Base-by-base conservation (phyloP, 768 basidiomycete species). In the Xerocomellus intermedius region DNA sequence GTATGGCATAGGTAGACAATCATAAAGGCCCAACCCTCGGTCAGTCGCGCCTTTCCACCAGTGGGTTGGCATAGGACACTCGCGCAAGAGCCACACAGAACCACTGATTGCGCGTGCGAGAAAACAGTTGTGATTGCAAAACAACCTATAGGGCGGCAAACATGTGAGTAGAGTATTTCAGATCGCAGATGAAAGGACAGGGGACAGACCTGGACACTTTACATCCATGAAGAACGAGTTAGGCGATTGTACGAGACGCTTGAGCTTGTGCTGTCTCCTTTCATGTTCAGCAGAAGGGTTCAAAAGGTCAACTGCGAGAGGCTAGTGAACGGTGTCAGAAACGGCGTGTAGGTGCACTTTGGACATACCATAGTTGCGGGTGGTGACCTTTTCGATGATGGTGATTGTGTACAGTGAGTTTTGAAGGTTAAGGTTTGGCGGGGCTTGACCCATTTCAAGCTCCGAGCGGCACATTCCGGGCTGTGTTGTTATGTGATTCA, bases 151-250 rank as follows among this genome's bases (percentile, higher is more conserved):
- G n/a, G 16, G 36, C 6, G 32, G 36, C 16, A 19, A 21, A 1
- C 7, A 38, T 35, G 39, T 61, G 24, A 60, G 42, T 1, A 54
- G 19, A 13, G 14, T 4, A 24, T 35, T 36, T 22, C 17, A 14
- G 17, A 45, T 36, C n/a, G n/a, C 24, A 26, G 32, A 12, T 9
- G 12, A 19, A 14, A 8, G 28, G 35, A 36, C 9, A 35, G 17
- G n/a, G 28, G 26, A 77, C 86, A 56, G 58, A 93, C 92, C 94
- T 66, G 96, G 87, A 79, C 96, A 98, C 77, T 98, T 99, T 67
- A 98, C 95, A 69, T 99, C 97, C 97, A 99, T 98, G 79, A 98
- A 98, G 79, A 92, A 98, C 35, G 96, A 98, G 79, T 98, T 94
- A 62, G 97, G 97, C 50, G 88, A 88, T 78, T 98, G 97, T 65